A percentile compares a stretch with the other conserved stretches of the same genome.
phyloP scores from a whole-genome alignment of 148 eudicot genomes.

The Polygonum maritimum region DNA sequence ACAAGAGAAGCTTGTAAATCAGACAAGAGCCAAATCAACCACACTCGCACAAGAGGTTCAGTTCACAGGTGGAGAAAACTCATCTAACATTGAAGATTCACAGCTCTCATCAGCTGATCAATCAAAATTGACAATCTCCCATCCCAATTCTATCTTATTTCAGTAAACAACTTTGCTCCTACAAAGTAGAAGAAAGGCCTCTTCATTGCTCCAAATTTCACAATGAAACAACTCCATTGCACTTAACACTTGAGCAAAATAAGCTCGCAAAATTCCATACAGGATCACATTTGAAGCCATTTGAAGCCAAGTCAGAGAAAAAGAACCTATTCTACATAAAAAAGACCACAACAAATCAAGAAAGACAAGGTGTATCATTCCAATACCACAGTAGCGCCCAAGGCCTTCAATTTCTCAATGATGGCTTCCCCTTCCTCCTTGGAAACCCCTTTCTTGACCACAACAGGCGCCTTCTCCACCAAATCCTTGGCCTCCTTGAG shows the following conservation, averaged over 20 bases:
- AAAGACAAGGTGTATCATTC: slow-evolving; percentile 30
- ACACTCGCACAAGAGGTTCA: not conserved
- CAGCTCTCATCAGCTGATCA: not conserved
- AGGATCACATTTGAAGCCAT: not conserved
- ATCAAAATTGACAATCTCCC: not conserved
- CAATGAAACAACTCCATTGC: not conserved
- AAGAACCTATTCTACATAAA: not conserved
- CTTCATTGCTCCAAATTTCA: not conserved
- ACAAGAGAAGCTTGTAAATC: not conserved
- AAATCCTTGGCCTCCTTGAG: slow-evolving; percentile 78
- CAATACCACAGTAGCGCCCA: slow-evolving; percentile 78
- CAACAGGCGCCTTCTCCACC: slow-evolving; percentile 69
- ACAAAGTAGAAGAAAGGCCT: not conserved
- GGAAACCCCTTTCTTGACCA: slow-evolving; percentile 58
- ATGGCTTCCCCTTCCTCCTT: slow-evolving; percentile 68
- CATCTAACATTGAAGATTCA: not conserved
- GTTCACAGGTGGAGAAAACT: not conserved
- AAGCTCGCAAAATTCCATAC: not conserved
- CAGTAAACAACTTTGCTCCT: not conserved
- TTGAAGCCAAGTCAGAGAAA: not conserved
- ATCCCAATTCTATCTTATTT: not conserved
- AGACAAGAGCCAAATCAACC: not conserved
- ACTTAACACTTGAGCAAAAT: not conserved
- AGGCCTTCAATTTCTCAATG: slow-evolving; percentile 53
- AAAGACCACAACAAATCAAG: not conserved